phyloP scores from a whole-genome alignment of 2,329 filamentous ascomycete species.

The Fusarium lateritium region DNA sequence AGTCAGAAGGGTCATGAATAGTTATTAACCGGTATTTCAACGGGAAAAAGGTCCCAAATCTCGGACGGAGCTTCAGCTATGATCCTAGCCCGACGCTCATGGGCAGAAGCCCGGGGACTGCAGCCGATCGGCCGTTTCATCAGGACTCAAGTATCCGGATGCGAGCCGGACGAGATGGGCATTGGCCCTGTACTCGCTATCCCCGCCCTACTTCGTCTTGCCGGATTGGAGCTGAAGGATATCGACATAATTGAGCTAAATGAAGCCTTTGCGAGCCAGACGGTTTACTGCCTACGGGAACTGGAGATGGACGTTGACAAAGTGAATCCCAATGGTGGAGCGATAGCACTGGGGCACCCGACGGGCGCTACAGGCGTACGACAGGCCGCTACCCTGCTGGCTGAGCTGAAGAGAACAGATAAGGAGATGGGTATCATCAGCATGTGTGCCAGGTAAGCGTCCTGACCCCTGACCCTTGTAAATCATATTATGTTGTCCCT shows the following conservation, averaged over 20 bases:
- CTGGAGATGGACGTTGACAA: slow-evolving; percentile 76
- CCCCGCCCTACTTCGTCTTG: slow-evolving; percentile 78
- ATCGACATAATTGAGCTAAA: slow-evolving; percentile 93
- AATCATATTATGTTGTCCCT: too few relatives aligned
- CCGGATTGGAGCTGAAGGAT: slow-evolving; percentile 76
- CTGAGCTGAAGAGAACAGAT: slow-evolving; percentile 1
- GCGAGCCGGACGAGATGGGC: slow-evolving; percentile 92
- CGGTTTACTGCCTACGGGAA: slow-evolving; percentile 77
- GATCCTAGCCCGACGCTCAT: slow-evolving; percentile 74
- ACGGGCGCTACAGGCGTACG: slow-evolving; percentile 82
- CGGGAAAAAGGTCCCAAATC: slow-evolving; percentile 79
- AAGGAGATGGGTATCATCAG: slow-evolving; percentile 30
- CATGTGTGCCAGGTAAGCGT: slow-evolving; percentile 32
- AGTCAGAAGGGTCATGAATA: too few relatives aligned
- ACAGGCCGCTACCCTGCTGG: slow-evolving; percentile 20
- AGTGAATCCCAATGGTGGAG: slow-evolving; percentile 92
- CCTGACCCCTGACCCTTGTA: too few relatives aligned
- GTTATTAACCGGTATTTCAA: too few relatives aligned
- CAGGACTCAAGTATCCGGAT: slow-evolving; percentile 87
- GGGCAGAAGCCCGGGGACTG: slow-evolving; percentile 78
- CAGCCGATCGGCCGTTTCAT: slow-evolving; percentile 80
- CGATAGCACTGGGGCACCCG: slow-evolving; percentile 91
- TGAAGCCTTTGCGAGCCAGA: slow-evolving; percentile 79
- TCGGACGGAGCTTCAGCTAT: slow-evolving; percentile 86
- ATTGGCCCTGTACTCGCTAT: slow-evolving; percentile 88